A percentile compares a stretch with the other conserved stretches of the same genome.
Conservation (phyloP, 129 eudicot species). For the Lactuca saligna region DNA sequence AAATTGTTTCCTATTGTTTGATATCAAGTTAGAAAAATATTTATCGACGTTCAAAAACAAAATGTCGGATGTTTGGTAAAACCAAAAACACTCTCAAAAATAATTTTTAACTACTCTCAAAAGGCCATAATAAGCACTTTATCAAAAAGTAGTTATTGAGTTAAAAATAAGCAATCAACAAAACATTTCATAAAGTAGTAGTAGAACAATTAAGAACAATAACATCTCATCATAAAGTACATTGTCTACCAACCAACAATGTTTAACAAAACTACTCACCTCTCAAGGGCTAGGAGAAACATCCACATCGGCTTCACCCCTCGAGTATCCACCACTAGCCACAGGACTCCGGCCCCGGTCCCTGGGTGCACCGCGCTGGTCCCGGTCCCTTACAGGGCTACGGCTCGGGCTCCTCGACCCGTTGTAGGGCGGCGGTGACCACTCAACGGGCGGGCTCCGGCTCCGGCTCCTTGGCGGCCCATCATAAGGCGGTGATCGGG, state of each 20-base stretch:
- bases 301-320: slow-evolving; percentile 31
- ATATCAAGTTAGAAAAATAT: no score
- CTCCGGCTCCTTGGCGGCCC: slow-evolving; percentile 45
- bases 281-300: slow-evolving; percentile 57
- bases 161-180: no score
- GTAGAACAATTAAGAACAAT: no score
- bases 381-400: slow-evolving; percentile 45
- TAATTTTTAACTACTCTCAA: no score
- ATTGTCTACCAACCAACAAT: not conserved
- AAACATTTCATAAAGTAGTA: no score
- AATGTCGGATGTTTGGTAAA: no score
- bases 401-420: slow-evolving; percentile 42
- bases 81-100: no score
- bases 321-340: slow-evolving; percentile 37
- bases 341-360: slow-evolving; percentile 57
- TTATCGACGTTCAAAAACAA: no score
- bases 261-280: not conserved
- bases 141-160: no score
- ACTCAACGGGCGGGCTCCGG: slow-evolving; percentile 37
- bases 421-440: slow-evolving; percentile 48
- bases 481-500: slow-evolving; percentile 49
- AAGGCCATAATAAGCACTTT: no score
- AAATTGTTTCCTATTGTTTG: no score
- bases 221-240: slow-evolving; percentile 3
- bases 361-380: slow-evolving; percentile 41